Evolutionary conservation across 129 eudicot genomes (phyloP), one percentile per base, ranked within the genome.

Genomic region (Apium graveolens): DNA sequence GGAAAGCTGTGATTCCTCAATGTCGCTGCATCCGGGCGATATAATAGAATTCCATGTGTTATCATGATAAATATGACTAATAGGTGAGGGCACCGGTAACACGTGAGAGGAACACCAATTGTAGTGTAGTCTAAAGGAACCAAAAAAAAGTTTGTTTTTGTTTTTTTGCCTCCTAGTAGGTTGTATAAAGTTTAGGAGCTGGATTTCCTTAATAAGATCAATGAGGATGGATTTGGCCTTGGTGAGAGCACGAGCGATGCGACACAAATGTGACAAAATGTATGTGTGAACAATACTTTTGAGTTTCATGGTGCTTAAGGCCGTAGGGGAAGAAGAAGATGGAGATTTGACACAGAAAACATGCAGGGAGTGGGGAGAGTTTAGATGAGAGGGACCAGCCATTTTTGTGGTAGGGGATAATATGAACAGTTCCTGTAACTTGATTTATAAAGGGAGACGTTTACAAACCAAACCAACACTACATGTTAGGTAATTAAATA

Each of bases 21-120:
- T 73, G 46, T 76, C 91, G 35, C 79, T 88, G 21, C 49, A 71
- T 18, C 79, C 84, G 9, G 84, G 32, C 14, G 79, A 35, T 5
- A 83, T 79, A 16, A 86, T 55, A 0, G 94, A 82, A 71, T 89
- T 89, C 99, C 99, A 89, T 0, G 93, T 87, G 70, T 96, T 76
- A 55, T 91, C 92, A 70, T 87, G 86, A 85, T 92, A 90, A 4
- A 84, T 80, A 32, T 88, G 86, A 39, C 45, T 38, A 13, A 83
- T 24, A 20, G 89, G 80, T 17, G 87, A 83, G 69, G 87, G 81
- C 78, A 87, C 79, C 42, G 97, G 99, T 76, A 92, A 78, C 41
- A 89, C 97, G 75, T 92, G 97, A 17, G 97, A 90, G 20, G 99
- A 90, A 44, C 99, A 90, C 99, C 99, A 96, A 74, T 96, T 96